These are phyloP conservation scores for Eutypella sp. DNA, from an alignment of 2,329 filamentous ascomycete genomes.

Conservation along the genomic window DNA sequence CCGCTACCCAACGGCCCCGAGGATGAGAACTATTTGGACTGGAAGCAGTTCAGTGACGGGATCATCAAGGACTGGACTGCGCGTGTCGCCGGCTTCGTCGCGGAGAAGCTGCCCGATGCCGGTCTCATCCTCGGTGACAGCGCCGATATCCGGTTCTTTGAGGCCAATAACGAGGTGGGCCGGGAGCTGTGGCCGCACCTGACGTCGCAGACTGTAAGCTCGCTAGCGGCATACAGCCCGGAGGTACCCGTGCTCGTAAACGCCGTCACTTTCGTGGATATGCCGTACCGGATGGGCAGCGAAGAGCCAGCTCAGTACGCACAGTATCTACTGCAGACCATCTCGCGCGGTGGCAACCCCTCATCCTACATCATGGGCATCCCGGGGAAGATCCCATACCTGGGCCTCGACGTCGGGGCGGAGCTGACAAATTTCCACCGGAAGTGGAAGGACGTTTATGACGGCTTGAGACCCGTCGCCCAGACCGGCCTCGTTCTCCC, in stretches of 20 bases:
- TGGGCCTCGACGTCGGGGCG: conserved; percentile 3
- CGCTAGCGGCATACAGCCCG: conserved; percentile 6
- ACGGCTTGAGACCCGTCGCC: conserved; percentile 5
- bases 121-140: conserved; percentile 8
- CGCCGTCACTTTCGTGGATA: conserved; percentile 9
- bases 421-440: conserved; percentile 10
- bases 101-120: conserved; percentile 7
- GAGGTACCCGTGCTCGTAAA: conserved; percentile 11
- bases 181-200: conserved; percentile 11
- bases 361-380: conserved; percentile 14
- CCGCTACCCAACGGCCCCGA: neutral
- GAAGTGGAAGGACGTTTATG: conserved; percentile 7
- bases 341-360: conserved; percentile 11
- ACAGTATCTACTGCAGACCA: conserved; percentile 8
- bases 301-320: conserved; percentile 10
- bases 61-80: conserved; percentile 11
- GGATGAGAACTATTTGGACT: conserved; percentile 7
- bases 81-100: conserved; percentile 9
- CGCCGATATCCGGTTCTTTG: conserved; percentile 11
- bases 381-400: conserved; percentile 10
- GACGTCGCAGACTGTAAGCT: conserved; percentile 10
- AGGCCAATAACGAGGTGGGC: conserved; percentile 12
- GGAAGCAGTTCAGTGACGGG: conserved; percentile 8
- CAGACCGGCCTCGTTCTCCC: conserved; percentile 10
- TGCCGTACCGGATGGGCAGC: neutral